Percentiles rank a stretch among this genome's conserved stretches.
Evolutionary conservation across 1,139 yeast species (phyloP).

Genomic region (Blastobotrys elegans): DNA sequence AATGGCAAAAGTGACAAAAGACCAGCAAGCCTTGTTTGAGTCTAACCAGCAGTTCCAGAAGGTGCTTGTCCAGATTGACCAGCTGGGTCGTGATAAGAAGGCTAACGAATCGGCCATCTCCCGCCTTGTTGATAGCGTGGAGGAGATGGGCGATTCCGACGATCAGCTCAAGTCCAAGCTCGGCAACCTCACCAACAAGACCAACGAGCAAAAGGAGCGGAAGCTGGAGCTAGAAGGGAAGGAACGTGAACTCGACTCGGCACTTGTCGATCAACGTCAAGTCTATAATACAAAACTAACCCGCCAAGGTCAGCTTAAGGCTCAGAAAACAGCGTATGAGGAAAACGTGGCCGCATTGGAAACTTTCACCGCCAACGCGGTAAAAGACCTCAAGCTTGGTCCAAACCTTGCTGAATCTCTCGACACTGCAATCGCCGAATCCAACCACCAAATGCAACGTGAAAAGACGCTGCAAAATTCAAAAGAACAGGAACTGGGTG

Average conservation of each 20-base stretch:
- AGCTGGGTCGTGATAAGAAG: conserved; percentile 45
- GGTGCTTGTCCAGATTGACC: conserved; percentile 59
- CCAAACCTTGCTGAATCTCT: conserved; percentile 11
- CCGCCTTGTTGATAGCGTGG: conserved; percentile 44
- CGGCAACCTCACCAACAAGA: conserved; percentile 48
- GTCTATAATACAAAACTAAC: conserved; percentile 43
- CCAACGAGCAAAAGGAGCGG: conserved; percentile 37
- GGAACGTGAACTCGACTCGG: conserved; percentile 14
- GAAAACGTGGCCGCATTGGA: conserved; percentile 1
- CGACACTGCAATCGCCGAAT: conserved; percentile 6
- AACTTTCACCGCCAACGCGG: conserved; percentile 8
- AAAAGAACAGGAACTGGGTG: conserved; percentile 23
- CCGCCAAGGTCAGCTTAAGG: conserved; percentile 54
- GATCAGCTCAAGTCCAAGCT: conserved; percentile 47
- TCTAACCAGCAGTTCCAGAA: conserved; percentile 80
- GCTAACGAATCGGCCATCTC: conserved; percentile 44
- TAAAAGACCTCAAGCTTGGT: background rate
- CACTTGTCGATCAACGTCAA: conserved; percentile 33
- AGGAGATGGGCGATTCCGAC: conserved; percentile 42
- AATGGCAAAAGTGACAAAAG: conserved; percentile 49
- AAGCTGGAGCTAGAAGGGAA: conserved; percentile 14
- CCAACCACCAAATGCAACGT: conserved; percentile 7
- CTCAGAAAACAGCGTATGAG: conserved; percentile 40
- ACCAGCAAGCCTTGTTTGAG: conserved; percentile 62
- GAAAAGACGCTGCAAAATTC: background rate